phyloP scores from a whole-genome alignment of 2,329 filamentous ascomycete genomes.

The Fusarium longipes region DNA sequence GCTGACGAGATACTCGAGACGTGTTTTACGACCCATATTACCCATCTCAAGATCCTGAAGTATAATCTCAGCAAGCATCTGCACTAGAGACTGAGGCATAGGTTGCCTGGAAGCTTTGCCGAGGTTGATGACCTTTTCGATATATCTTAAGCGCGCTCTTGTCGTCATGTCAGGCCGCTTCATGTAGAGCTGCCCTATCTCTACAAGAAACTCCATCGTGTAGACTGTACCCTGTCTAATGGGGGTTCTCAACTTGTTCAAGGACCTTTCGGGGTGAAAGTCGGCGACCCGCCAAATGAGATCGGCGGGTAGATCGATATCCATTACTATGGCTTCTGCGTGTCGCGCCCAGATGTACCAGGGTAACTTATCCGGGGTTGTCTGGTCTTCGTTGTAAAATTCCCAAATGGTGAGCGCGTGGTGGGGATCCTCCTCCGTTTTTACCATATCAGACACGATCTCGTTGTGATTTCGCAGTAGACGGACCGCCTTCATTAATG shows the following conservation, averaged over 20 bases:
- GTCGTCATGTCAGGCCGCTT: conserved; percentile 45
- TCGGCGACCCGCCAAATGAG: conserved; percentile 48
- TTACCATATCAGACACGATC: conserved; percentile 11
- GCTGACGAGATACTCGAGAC: conserved; percentile 48
- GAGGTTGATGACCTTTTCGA: conserved; percentile 45
- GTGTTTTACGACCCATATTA: conserved; percentile 47
- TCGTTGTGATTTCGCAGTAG: conserved; percentile 1
- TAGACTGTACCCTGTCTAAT: conserved; percentile 11
- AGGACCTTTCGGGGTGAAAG: conserved; percentile 20
- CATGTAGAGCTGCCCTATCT: conserved; percentile 49
- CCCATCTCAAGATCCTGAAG: conserved; percentile 52
- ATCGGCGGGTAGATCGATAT: conserved; percentile 40
- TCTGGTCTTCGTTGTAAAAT: conserved; percentile 14
- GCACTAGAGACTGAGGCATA: conserved; percentile 45
- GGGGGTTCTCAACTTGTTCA: neutral
- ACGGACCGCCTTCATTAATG: conserved; percentile 14
- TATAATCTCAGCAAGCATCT: conserved; percentile 44
- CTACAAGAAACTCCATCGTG: conserved; percentile 45
- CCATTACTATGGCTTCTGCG: conserved; percentile 49
- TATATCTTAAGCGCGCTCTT: conserved; percentile 48
- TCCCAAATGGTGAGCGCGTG: conserved; percentile 24
- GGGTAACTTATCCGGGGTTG: conserved; percentile 40
- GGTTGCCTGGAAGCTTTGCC: conserved; percentile 39
- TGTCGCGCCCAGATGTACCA: conserved; percentile 52
- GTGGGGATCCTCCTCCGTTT: neutral